Base-by-base conservation (phyloP, 225 moss, liverwort and hornwort species). In the Pseudisothecium myosuroides region DNA sequence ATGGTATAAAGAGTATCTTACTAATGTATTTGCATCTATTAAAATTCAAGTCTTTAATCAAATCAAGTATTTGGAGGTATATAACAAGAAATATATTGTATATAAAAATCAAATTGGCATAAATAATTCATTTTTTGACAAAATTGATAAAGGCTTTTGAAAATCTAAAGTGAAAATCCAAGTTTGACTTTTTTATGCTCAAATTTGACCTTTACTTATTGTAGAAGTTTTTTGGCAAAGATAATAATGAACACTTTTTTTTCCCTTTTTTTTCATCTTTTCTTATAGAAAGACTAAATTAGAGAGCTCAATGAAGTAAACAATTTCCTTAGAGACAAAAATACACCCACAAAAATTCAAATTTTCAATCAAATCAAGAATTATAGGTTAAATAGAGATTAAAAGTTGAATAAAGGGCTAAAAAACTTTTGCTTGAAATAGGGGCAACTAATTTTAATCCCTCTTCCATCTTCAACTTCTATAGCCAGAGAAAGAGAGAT, bases 401-500 rank as follows among this genome's bases (percentile, higher is more conserved):
- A 16, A 58, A 72, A 34, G 34, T 11, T 36, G 14, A 69, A 23
- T 49, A 69, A 23, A 64, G 3, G 12, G 7, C 2, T 8, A 12
- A 28, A 59, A 31, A 60, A 0, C 19, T 60, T 80, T 45, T 61
- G n/a, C 10, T 37, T 55, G 37, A 15, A 1, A 26, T 58, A 28
- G 1, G 2, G 0, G 5, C 11, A 79, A 17, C 0, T 59, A 58
- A 56, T n/a, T 55, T 78, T 16, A 26, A 56, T 27, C 7, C 6
- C 0, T 27, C 24, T 79, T 26, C 15, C 4, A 54, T 36, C 24
- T 36, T 54, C 1, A 55, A 77, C 9, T 2, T 54, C 1, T 77
- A 47, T 49, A 50, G 13, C 4, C 1, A 76, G 0, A 74, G 2
- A 22, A 0, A 28, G 1, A 76, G 13, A 22, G 0, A 37, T 9